phyloP scores from a whole-genome alignment of 2,329 filamentous ascomycete species.

The Epichloe sp. region DNA sequence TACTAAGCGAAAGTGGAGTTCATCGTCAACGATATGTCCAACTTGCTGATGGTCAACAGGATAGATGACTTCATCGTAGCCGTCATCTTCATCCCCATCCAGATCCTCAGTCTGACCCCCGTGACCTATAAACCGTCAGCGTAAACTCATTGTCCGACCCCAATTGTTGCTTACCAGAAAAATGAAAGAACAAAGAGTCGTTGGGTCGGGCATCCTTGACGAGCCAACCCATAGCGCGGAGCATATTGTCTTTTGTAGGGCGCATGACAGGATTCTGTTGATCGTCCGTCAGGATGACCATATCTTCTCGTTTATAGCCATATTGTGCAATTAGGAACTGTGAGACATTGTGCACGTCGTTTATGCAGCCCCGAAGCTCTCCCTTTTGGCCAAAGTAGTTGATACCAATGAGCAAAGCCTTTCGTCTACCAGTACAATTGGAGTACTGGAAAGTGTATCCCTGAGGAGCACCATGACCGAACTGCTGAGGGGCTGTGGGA shows the following conservation, averaged over 20 bases:
- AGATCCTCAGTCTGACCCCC: conserved; percentile 62
- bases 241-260: conserved; percentile 64
- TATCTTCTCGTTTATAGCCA: conserved; percentile 63
- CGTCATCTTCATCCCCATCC: conserved; percentile 67
- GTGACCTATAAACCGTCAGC: conserved; percentile 39
- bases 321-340: conserved; percentile 54
- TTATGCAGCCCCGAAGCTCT: conserved; percentile 66
- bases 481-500: conserved; percentile 38
- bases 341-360: conserved; percentile 68
- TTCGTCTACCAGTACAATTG: conserved; percentile 58
- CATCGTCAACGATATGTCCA: conserved; percentile 67
- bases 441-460: conserved; percentile 66
- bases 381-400: conserved; percentile 69
- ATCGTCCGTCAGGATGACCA: conserved; percentile 68
- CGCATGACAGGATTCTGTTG: conserved; percentile 55
- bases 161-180: conserved; percentile 39
- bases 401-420: conserved; percentile 66
- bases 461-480: conserved; percentile 54
- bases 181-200: conserved; percentile 66
- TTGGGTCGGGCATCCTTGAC: conserved; percentile 59
- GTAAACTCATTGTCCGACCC: not conserved
- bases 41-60: conserved; percentile 57
- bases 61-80: conserved; percentile 68
- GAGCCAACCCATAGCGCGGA: conserved; percentile 64
- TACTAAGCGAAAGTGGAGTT: conserved; percentile 70